phyloP scores from a whole-genome alignment of 1,284 basidiomycete species.

The Volvariella volvacea region DNA sequence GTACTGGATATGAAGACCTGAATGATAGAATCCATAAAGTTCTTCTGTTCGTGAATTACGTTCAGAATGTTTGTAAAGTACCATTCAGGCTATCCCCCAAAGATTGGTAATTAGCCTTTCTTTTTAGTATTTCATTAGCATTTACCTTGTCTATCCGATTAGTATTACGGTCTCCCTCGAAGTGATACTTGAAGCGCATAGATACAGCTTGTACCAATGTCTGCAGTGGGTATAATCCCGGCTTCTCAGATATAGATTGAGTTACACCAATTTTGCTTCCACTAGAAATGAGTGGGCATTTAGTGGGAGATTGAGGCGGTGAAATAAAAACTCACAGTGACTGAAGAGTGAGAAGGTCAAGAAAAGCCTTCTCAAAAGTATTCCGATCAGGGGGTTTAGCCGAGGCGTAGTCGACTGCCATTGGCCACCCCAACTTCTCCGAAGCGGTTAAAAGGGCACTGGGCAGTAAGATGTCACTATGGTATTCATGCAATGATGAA shows the following conservation, averaged over 20 bases:
- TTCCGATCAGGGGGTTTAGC: constrained; percentile 43
- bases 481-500: no score
- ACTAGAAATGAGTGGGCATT: constrained; percentile 22
- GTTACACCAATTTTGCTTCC: constrained; percentile 38
- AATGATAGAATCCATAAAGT: constrained; percentile 72
- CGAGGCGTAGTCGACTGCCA: constrained; percentile 55
- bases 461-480: constrained; percentile 11
- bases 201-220: constrained; percentile 83
- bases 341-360: constrained; percentile 72
- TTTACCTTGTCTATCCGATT: constrained; percentile 93
- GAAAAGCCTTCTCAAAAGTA: constrained; percentile 69
- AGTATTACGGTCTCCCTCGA: constrained; percentile 81
- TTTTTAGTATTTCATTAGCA: no score
- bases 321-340: constrained; percentile 46
- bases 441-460: constrained; percentile 60
- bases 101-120: no score
- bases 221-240: constrained; percentile 74
- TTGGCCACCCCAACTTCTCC: constrained; percentile 80
- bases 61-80: constrained; percentile 90
- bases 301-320: not conserved
- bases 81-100: constrained; percentile 95
- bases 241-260: constrained; percentile 23
- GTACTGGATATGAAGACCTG: constrained; percentile 65
- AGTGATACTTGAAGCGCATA: constrained; percentile 93
- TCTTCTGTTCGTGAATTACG: constrained; percentile 71